phyloP scores from a whole-genome alignment of 2,329 filamentous ascomycete genomes.

The Trichoderma arundinaceum region DNA sequence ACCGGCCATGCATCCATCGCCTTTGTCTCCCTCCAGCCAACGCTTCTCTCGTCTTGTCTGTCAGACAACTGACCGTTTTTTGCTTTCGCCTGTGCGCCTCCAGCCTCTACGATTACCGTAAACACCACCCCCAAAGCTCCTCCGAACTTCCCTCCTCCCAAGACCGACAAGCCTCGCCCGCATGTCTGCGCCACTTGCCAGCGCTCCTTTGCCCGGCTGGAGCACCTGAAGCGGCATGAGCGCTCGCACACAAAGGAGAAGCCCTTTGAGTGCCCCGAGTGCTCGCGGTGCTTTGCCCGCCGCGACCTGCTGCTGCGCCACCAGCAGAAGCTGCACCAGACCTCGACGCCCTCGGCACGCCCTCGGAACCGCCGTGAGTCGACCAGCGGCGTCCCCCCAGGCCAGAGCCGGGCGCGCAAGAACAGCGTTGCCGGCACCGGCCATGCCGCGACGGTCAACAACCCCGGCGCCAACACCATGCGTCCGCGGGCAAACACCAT shows the following conservation, averaged over 20 bases:
- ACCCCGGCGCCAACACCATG: constrained; percentile 63
- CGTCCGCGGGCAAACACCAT: constrained; percentile 94
- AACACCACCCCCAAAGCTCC: constrained; percentile 51
- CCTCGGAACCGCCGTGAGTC: constrained; percentile 91
- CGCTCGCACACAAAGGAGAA: constrained; percentile 99
- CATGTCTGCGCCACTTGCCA: constrained; percentile 92
- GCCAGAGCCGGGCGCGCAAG: constrained; percentile 80
- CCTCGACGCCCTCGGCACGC: constrained; percentile 82
- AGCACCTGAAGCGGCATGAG: constrained; percentile 97
- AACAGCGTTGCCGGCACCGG: constrained; percentile 77
- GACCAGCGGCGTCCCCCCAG: constrained; percentile 71
- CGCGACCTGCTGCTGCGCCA: constrained; percentile 90
- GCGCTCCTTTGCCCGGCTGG: constrained; percentile 89
- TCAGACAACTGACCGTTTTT: constrained; percentile 39
- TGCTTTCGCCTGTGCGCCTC: background rate
- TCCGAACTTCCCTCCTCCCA: constrained; percentile 74
- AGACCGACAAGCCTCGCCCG: constrained; percentile 95
- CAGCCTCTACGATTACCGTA: constrained; percentile 59
- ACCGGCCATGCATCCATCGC: too few relatives aligned
- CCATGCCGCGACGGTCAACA: constrained; percentile 47
- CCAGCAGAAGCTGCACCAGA: constrained; percentile 98
- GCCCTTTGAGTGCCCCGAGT: constrained; percentile 96
- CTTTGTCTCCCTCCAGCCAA: constrained; percentile 10
- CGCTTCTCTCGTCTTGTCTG: background rate
- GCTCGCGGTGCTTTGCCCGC: constrained; percentile 90